phyloP scores from a whole-genome alignment of 345 rosid species.

The Syzygium aqueum region DNA sequence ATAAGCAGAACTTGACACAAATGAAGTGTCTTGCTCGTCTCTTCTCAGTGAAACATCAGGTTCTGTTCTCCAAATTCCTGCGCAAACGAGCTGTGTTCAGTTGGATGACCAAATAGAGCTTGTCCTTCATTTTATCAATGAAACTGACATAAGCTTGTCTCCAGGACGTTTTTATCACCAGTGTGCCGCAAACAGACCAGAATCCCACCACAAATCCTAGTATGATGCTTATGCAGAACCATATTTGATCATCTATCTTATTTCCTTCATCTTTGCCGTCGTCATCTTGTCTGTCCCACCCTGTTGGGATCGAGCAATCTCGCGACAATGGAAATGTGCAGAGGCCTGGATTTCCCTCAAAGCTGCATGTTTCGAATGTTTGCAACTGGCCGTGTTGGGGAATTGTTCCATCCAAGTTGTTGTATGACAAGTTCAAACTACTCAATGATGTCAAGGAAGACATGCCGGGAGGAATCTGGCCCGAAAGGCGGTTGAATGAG shows the following conservation, averaged over 20 bases:
- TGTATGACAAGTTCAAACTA: constrained; percentile 15
- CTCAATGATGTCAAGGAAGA: neutral
- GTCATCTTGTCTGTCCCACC: neutral
- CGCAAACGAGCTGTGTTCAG: neutral
- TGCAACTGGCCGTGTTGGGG: constrained; percentile 4
- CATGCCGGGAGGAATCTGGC: constrained; percentile 13
- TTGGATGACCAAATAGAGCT: neutral
- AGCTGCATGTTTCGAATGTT: constrained; percentile 5
- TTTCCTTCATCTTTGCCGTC: neutral
- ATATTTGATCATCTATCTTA: neutral
- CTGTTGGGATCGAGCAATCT: neutral
- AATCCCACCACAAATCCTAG: constrained; percentile 15
- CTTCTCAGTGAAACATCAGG: neutral
- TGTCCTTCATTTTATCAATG: constrained; percentile 4
- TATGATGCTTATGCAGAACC: constrained; percentile 14
- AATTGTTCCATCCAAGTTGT: constrained; percentile 12
- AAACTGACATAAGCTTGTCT: constrained; percentile 15
- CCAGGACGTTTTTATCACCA: constrained; percentile 6
- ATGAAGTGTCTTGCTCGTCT: neutral
- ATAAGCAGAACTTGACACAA: neutral
- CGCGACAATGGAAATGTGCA: constrained; percentile 11
- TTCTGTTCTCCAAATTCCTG: neutral
- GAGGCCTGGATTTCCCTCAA: constrained; percentile 5
- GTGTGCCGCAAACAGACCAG: constrained; percentile 3
- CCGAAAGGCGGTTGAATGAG: constrained; percentile 12